Evolutionary conservation across 116 monocot species (phyloP), one percentile per base, ranked within the genome.

Genomic region (Cymodocea nodosa): DNA sequence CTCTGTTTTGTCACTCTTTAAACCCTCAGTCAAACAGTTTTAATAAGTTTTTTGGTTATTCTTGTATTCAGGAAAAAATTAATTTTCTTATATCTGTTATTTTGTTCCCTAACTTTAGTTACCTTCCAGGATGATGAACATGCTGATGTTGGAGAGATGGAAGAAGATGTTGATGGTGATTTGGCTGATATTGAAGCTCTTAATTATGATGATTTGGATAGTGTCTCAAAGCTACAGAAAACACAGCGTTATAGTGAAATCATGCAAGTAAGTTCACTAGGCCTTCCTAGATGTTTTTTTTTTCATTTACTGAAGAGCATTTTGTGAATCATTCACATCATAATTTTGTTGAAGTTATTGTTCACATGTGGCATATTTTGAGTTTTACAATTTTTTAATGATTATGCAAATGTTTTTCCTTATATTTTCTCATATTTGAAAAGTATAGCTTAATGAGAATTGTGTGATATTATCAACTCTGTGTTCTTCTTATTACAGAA

Each of bases 161-260:
- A 94, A 69, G 84, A 90, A 65, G 87, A 90, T 59, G 74, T 66
- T 62, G 85, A 90, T 70, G 83, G 63, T 74, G 90, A 83, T 15
- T 79, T 87, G 77, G 81, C 73, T 66, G 95, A 90, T 67, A 72
- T 95, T 50, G 87, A 90, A 71, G 77, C 95, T 64, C 90, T 95
- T 23, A 87, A 90, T 65, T 90, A 90, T 73, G 95, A 90, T 67
- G 95, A 95, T 51, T 74, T 95, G 44, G 95, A 95, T 68, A 85
- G 79, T 76, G 90, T 95, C 55, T 95, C 95, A 62, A 95, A 95
- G 64, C 71, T 95, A 75, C 95, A 95, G 68, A 90, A 83, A 74
- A 78, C 90, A 56, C 90, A 81, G 69, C 78, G 85, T 17, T 95
- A 95, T 71, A 83, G 65, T 67, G 83, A 95, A 66, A 85, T 90